A percentile compares a stretch with the other conserved stretches of the same genome.
These are phyloP conservation scores for Citrus glauca DNA, from an alignment of 345 rosid genomes.

Conservation along the genomic window DNA sequence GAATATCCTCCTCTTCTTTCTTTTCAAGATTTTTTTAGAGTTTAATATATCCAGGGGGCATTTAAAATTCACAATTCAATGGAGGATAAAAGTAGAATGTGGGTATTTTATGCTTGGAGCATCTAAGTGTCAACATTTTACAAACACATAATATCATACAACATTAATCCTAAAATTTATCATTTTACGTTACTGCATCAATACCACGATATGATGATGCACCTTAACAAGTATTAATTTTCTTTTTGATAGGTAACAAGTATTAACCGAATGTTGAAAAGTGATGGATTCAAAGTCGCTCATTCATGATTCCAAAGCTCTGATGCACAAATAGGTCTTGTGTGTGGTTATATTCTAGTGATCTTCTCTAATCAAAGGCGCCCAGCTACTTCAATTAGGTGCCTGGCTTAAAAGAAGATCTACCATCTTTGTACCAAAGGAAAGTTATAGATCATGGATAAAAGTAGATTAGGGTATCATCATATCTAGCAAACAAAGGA, in stretches of 20 bases:
- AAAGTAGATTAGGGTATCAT: not conserved
- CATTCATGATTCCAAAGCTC: conserved; percentile 9
- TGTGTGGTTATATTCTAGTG: not conserved
- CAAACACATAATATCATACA: not conserved
- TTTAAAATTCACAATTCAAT: not conserved
- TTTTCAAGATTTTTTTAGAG: conserved; percentile 8
- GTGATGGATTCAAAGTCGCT: not conserved
- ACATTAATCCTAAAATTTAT: no score
- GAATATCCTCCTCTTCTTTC: conserved; percentile 10
- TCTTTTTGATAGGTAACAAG: no score
- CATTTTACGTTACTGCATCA: no score
- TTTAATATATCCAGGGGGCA: conserved; percentile 1
- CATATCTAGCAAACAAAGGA: not conserved
- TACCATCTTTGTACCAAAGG: conserved; percentile 2
- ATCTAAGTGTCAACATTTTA: not conserved
- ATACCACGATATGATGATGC: not conserved
- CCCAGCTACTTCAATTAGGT: not conserved
- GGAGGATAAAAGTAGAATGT: conserved; percentile 15
- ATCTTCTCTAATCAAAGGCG: not conserved
- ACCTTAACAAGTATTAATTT: not conserved
- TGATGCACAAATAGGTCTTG: not conserved
- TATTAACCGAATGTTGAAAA: not conserved
- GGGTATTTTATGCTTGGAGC: conserved; percentile 2
- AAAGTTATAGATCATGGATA: conserved; percentile 1
- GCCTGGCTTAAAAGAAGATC: conserved; percentile 3